Conservation (phyloP, 352 stramenopile genomes). For the Globisporangium solare region DNA sequence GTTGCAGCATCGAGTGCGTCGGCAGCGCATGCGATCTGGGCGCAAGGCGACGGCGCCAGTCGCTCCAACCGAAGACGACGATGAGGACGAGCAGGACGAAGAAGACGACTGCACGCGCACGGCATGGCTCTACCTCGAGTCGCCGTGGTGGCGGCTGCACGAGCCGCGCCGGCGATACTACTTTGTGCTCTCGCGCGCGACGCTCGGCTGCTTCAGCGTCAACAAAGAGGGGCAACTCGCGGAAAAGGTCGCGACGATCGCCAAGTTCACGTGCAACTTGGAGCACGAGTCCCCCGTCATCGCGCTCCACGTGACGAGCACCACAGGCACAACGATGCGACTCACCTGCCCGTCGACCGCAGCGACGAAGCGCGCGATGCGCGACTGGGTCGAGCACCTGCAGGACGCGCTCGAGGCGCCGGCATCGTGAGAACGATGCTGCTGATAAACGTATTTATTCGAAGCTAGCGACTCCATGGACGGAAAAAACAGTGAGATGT, state of each 20-base stretch:
- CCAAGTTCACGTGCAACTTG: conserved; percentile 16
- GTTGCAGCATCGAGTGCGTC: conserved; percentile 1
- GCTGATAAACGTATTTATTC: no score
- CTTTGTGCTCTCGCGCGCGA: conserved; percentile 37
- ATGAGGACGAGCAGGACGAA: neutral
- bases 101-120: conserved; percentile 19
- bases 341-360: conserved; percentile 5
- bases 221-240: conserved; percentile 44
- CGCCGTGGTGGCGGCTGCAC: conserved; percentile 32
- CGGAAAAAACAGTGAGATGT: no score
- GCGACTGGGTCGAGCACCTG: conserved; percentile 8
- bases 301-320: conserved; percentile 1
- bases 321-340: conserved; percentile 17
- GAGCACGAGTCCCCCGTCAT: neutral
- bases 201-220: conserved; percentile 43
- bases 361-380: neutral
- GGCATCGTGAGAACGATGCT: neutral
- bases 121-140: conserved; percentile 34
- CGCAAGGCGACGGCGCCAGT: neutral
- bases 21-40: no score
- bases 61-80: neutral
- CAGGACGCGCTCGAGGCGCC: neutral
- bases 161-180: conserved; percentile 20
- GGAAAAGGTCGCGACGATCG: conserved; percentile 23
- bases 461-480: no score